Conservation (phyloP, 2,329 filamentous ascomycete species). For the Exserohilum rostratum region DNA sequence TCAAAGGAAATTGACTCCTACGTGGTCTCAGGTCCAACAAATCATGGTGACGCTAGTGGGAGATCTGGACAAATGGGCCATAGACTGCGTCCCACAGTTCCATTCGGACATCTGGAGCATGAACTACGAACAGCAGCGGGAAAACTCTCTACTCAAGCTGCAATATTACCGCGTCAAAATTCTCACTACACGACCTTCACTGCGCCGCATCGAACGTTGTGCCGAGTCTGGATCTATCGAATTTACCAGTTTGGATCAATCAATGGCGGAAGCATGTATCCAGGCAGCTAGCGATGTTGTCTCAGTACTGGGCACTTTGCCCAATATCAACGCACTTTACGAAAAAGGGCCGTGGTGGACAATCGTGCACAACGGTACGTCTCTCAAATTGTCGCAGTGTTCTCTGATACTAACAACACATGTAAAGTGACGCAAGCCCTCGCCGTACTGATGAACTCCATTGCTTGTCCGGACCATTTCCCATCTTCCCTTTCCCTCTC, state of each 20-base stretch:
- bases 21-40: slow-evolving; percentile 42
- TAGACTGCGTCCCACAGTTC: slow-evolving; percentile 14
- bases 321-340: slow-evolving; percentile 18
- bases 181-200: slow-evolving; percentile 43
- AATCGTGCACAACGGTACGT: slow-evolving; percentile 32
- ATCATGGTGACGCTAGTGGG: slow-evolving; percentile 29
- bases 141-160: slow-evolving; percentile 19
- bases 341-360: slow-evolving; percentile 46
- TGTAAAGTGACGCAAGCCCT: slow-evolving; percentile 43
- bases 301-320: slow-evolving; percentile 32
- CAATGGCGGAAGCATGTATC: slow-evolving; percentile 39
- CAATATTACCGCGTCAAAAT: slow-evolving; percentile 42
- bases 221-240: slow-evolving; percentile 32
- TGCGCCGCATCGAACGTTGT: slow-evolving; percentile 40
- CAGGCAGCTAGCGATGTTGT: slow-evolving; percentile 38
- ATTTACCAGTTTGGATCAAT: slow-evolving; percentile 36
- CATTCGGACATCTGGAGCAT: neutral
- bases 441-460: slow-evolving; percentile 43
- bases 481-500: neutral
- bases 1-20: slow-evolving; percentile 26
- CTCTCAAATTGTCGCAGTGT: too few species aligned
- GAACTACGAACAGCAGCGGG: slow-evolving; percentile 16
- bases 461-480: slow-evolving; percentile 27
- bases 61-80: slow-evolving; percentile 36
- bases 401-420: neutral